These are phyloP conservation scores for Phoma sp. DNA, from an alignment of 2,329 filamentous ascomycete genomes.

Conservation along the genomic window DNA sequence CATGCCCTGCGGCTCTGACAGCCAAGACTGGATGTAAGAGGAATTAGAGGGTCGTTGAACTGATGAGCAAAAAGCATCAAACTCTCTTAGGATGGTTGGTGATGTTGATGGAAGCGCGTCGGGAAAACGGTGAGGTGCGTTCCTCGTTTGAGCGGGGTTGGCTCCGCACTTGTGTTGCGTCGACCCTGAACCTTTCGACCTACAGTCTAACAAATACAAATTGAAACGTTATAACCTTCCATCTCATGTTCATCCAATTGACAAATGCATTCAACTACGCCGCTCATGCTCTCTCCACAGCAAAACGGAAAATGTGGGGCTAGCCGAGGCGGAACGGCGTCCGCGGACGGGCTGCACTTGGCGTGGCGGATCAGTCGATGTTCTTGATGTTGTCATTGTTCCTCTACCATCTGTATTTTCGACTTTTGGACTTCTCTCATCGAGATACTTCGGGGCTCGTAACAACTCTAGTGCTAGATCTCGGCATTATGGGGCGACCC, in stretches of 20 bases:
- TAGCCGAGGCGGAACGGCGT: not conserved
- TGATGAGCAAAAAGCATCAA: too few species aligned
- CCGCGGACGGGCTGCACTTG: slow-evolving; percentile 13
- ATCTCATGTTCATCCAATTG: not conserved
- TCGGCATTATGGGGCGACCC: slow-evolving; percentile 24
- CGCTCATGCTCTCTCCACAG: not conserved
- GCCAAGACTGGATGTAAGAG: slow-evolving; percentile 40
- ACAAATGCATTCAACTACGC: too few species aligned
- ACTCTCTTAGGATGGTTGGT: not conserved
- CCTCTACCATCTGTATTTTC: not conserved
- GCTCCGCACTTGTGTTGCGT: not conserved
- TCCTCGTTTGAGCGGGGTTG: not conserved
- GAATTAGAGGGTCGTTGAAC: not conserved
- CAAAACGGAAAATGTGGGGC: not conserved
- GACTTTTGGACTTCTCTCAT: not conserved
- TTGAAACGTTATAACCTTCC: not conserved
- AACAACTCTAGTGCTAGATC: not conserved
- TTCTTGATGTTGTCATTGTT: slow-evolving; percentile 3
- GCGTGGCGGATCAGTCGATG: slow-evolving; percentile 7
- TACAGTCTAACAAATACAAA: not conserved
- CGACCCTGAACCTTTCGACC: not conserved
- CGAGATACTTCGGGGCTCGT: not conserved
- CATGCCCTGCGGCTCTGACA: slow-evolving; percentile 43
- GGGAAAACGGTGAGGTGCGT: not conserved
- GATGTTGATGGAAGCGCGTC: not conserved